Evolutionary conservation across 192 early-diverging fungal genomes (phyloP).

Genomic region (Backusella psychrophila): DNA sequence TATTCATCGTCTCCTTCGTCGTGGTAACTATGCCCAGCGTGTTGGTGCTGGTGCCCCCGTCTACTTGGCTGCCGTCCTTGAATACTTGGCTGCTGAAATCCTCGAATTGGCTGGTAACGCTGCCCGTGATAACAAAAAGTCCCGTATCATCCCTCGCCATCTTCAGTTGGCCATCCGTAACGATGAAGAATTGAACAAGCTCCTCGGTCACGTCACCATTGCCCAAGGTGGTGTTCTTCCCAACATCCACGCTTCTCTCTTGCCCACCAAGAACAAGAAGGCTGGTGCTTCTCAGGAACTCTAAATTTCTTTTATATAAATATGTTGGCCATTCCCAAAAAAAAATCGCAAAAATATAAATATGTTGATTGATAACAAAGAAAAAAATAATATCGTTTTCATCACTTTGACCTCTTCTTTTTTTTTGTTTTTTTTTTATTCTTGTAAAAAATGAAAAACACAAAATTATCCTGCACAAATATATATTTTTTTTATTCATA

Average conservation of each 20-base stretch:
- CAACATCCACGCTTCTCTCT: conserved; percentile 68
- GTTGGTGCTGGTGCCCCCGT: conserved; percentile 88
- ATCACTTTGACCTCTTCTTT: background rate
- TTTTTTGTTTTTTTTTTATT: background rate
- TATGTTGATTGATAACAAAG: background rate
- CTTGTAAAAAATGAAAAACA: background rate
- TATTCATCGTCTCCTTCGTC: conserved; percentile 21
- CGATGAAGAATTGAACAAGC: conserved; percentile 93
- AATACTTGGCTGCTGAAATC: conserved; percentile 90
- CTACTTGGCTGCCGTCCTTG: conserved; percentile 84
- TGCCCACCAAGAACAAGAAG: conserved; percentile 63
- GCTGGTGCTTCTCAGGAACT: conserved; percentile 38
- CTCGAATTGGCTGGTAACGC: conserved; percentile 91
- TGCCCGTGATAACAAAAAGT: conserved; percentile 90
- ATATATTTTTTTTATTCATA: background rate
- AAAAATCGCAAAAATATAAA: background rate
- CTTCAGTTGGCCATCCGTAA: conserved; percentile 90
- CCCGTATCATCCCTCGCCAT: conserved; percentile 90
- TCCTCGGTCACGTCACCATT: conserved; percentile 87
- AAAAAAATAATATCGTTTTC: background rate
- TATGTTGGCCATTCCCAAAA: background rate
- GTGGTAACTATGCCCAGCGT: conserved; percentile 47
- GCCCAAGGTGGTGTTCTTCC: conserved; percentile 84
- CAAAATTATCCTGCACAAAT: background rate
- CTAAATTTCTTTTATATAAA: conserved; percentile 24